A percentile compares a stretch with the other conserved stretches of the same genome.
Evolutionary conservation across 1,139 yeast genomes (phyloP).

Genomic region (Geotrichum histeridarum): DNA sequence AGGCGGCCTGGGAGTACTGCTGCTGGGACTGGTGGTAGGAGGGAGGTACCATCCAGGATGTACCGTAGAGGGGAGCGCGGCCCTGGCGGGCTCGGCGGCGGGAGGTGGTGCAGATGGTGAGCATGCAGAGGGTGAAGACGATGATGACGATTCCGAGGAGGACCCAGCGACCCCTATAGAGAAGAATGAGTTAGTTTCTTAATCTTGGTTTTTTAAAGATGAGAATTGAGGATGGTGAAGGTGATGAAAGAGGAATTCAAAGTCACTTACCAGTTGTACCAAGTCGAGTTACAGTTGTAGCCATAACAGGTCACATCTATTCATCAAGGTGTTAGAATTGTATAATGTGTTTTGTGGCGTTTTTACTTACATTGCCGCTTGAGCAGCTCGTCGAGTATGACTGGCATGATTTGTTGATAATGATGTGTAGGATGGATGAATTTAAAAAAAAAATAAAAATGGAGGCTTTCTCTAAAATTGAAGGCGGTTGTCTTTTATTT

Average conservation of each 20-base stretch:
- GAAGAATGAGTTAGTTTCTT: not conserved
- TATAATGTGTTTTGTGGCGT: no score
- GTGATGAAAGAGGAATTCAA: not conserved
- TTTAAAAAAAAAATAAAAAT: no score
- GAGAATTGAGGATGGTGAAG: not conserved
- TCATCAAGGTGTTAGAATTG: no score
- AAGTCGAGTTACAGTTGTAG: not conserved
- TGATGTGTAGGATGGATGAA: no score
- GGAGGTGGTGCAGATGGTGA: constrained; percentile 45
- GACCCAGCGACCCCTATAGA: constrained; percentile 47
- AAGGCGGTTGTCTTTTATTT: no score
- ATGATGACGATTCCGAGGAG: constrained; percentile 45
- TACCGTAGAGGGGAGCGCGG: constrained; percentile 66
- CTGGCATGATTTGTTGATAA: not conserved
- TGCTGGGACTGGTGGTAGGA: constrained; percentile 70
- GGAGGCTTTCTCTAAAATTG: no score
- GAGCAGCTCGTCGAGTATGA: not conserved
- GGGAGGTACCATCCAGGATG: constrained; percentile 91
- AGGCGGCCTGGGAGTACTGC: constrained; percentile 44
- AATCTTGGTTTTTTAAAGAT: not conserved
- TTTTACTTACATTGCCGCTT: constrained; percentile 15
- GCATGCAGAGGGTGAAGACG: constrained; percentile 49
- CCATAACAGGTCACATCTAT: constrained; percentile 6
- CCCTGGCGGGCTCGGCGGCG: constrained; percentile 58
- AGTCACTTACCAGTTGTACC: constrained; percentile 7